Conservation (phyloP, 768 basidiomycete genomes). For the Termitomyces bulborhizus region DNA sequence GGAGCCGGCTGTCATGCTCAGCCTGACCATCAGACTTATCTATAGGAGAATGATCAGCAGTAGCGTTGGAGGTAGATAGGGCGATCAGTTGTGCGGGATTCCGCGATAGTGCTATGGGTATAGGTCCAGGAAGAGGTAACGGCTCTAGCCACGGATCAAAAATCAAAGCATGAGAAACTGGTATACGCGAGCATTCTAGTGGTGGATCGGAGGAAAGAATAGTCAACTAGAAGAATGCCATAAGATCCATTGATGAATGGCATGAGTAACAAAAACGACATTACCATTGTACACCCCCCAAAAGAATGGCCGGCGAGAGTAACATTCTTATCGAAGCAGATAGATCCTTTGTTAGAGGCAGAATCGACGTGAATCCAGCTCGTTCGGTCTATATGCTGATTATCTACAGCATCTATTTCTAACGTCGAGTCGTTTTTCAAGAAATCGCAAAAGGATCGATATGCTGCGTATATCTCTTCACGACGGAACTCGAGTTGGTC, state of each 20-base stretch:
- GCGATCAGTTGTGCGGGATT: slow-evolving; percentile 4
- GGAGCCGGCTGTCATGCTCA: slow-evolving; percentile 14
- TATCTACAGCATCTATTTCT: slow-evolving; percentile 33
- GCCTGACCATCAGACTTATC: background rate
- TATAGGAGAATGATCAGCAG: background rate
- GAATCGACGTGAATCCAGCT: slow-evolving; percentile 31
- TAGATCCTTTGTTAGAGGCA: slow-evolving; percentile 16
- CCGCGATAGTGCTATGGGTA: slow-evolving; percentile 18
- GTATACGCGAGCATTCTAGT: slow-evolving; percentile 35
- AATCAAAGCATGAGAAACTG: slow-evolving; percentile 51
- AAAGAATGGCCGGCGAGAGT: slow-evolving; percentile 40
- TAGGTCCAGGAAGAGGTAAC: slow-evolving; percentile 51
- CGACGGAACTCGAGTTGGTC: slow-evolving; percentile 69
- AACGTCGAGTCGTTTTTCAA: slow-evolving; percentile 27
- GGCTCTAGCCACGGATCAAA: slow-evolving; percentile 88
- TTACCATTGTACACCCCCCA: slow-evolving; percentile 43
- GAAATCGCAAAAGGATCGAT: slow-evolving; percentile 53
- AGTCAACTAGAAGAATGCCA: slow-evolving; percentile 38
- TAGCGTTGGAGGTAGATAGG: slow-evolving; percentile 2
- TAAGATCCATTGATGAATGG: background rate
- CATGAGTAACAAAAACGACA: slow-evolving; percentile 3
- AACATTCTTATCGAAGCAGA: slow-evolving; percentile 28
- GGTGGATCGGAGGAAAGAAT: slow-evolving; percentile 47
- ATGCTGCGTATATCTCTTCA: slow-evolving; percentile 62
- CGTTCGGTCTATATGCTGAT: slow-evolving; percentile 24